Percentiles rank a stretch among this genome's conserved stretches.
Evolutionary conservation across 345 rosid species (phyloP).

Genomic region (Citrus mangshanensis): DNA sequence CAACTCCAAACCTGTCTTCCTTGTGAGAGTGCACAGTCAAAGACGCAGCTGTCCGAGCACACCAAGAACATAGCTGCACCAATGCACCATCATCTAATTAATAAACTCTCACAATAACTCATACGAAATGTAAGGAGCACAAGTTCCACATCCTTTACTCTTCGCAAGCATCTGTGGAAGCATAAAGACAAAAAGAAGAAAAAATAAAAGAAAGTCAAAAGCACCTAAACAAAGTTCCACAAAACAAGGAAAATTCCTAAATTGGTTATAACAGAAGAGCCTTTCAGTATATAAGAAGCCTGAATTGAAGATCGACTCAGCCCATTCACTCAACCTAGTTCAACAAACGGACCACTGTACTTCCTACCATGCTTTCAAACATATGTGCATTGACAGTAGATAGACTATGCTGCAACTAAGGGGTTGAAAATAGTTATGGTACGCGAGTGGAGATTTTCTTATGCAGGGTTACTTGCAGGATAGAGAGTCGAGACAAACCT

Average conservation of each 20-base stretch:
- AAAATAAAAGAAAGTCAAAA: background rate
- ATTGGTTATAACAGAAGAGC: background rate
- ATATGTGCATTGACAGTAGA: background rate
- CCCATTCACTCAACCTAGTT: background rate
- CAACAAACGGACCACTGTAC: background rate
- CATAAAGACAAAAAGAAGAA: background rate
- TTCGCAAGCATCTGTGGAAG: background rate
- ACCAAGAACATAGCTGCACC: constrained; percentile 77
- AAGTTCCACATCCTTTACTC: background rate
- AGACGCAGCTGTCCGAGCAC: constrained; percentile 61
- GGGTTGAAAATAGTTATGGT: background rate
- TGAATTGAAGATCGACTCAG: background rate
- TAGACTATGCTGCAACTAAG: background rate
- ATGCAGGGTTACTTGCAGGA: background rate
- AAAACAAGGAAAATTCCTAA: background rate
- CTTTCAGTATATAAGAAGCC: background rate
- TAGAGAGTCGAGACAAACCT: background rate
- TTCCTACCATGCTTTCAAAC: background rate
- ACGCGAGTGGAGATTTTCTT: background rate
- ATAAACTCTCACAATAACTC: background rate
- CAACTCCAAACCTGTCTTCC: constrained; percentile 90
- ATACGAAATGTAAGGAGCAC: background rate
- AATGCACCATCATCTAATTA: constrained; percentile 5
- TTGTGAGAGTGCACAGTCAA: constrained; percentile 68
- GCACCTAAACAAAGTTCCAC: background rate